Base-by-base conservation (phyloP, 2,329 filamentous ascomycete species). In the Alternaria burnsii region DNA sequence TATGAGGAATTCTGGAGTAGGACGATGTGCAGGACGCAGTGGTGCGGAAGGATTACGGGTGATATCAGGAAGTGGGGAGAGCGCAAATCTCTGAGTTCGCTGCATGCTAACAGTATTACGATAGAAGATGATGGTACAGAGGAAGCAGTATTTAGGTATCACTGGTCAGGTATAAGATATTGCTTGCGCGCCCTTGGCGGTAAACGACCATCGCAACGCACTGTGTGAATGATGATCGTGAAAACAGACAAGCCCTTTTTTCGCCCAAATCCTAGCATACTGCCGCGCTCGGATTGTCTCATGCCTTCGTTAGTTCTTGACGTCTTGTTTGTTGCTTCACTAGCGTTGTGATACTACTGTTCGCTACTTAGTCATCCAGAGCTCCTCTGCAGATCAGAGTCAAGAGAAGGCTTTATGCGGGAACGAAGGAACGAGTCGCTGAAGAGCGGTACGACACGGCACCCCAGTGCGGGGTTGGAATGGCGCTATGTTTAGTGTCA, bases 1-100 rank as follows among this genome's bases (percentile, higher is more conserved):
- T 41, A 75, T 67, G 20, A 73, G 53, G 46, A 68, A 72, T 6
- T 62, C 52, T 5, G 62, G 58, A 7, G 43, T 36, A 28, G 48
- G 18, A 9, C n/a, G 28, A 36, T 3, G 20, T 22, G 58, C 12
- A 28, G 53, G 48, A 26, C 9, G 48, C 22, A 50, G 26, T 26
- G 51, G 46, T 41, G 52, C 40, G 2, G 52, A 46, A n/a, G 56
- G 40, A 11, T 12, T 28, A 5, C 41, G 44, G 16, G 26, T 24
- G 4, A 59, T 26, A 5, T 59, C 57, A 18, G 57, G 57, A 10
- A 44, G 7, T n/a, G 57, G 52, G 1, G 44, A 56, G 12, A 32
- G 44, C 2, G 18, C 32, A 1, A 22, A 20, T 38, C 18, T 54
- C 10, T 40, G 30, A 3, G 56, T 26, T 26, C 5, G 44, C 24